Conservation (phyloP, 331 rosid species). For the Acacia pycnantha region DNA sequence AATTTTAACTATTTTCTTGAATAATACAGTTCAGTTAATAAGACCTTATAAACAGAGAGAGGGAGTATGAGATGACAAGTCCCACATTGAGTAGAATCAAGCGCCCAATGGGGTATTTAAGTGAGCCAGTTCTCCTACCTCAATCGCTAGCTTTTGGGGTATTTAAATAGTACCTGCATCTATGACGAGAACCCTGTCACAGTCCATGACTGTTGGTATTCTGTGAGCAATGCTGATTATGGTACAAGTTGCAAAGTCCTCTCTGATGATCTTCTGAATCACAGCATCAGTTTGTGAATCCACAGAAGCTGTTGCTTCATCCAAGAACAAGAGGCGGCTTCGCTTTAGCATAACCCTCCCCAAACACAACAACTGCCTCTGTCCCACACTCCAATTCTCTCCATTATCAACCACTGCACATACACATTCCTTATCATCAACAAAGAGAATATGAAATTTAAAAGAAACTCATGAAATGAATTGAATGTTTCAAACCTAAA, state of each 20-base stretch:
- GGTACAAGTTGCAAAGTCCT: neutral
- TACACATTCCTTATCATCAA: neutral
- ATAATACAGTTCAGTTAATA: too few relatives aligned
- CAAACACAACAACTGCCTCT: constrained; percentile 87
- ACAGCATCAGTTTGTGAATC: constrained; percentile 1
- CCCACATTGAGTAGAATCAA: neutral
- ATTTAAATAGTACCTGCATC: neutral
- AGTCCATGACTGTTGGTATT: neutral
- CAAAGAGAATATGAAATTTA: neutral
- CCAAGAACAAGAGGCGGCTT: constrained; percentile 80
- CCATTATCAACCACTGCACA: constrained; percentile 72
- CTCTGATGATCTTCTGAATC: neutral
- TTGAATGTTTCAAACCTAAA: neutral
- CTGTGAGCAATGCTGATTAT: neutral
- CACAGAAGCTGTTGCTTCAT: constrained; percentile 62
- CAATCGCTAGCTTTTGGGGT: neutral
- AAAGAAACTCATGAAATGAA: neutral
- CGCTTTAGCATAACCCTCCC: constrained; percentile 92
- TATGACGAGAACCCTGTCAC: neutral
- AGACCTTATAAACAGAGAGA: neutral
- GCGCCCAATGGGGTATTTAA: too few relatives aligned
- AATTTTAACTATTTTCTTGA: too few relatives aligned
- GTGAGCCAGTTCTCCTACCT: neutral
- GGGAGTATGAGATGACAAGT: too few relatives aligned
- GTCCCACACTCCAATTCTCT: constrained; percentile 98